Evolutionary conservation across 257 asterid genomes (phyloP).

Genomic region (Ilex aquifolium): DNA sequence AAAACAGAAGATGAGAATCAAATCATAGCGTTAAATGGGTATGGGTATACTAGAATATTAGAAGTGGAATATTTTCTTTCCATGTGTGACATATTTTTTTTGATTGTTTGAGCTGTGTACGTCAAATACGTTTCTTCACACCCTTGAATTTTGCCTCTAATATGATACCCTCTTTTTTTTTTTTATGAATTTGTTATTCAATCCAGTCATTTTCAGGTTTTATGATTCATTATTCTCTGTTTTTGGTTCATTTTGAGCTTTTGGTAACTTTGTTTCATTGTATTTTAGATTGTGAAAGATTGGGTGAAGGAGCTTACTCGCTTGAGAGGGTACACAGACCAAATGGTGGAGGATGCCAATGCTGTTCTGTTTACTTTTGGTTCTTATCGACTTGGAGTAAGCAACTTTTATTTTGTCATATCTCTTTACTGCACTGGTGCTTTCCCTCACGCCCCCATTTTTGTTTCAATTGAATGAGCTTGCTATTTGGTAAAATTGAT

Average conservation of each 20-base stretch:
- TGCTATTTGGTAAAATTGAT: neutral
- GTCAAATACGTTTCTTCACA: neutral
- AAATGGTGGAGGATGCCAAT: conserved; percentile 89
- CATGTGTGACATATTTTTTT: too few relatives aligned
- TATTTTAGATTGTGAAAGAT: conserved; percentile 44
- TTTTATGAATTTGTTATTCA: neutral
- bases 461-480: conserved; percentile 1
- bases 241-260: conserved; percentile 1
- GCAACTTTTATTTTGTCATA: conserved; percentile 6
- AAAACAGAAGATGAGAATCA: too few relatives aligned
- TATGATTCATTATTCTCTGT: neutral
- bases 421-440: neutral
- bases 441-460: neutral
- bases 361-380: conserved; percentile 87
- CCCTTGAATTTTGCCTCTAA: neutral
- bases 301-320: conserved; percentile 70
- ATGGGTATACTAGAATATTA: too few relatives aligned
- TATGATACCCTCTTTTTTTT: neutral
- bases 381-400: conserved; percentile 93
- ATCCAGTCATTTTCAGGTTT: neutral
- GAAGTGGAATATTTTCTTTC: too few relatives aligned
- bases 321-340: conserved; percentile 59
- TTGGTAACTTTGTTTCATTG: neutral
- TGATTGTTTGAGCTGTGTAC: too few relatives aligned
- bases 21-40: too few relatives aligned